Conservation (phyloP, 2,329 filamentous ascomycete genomes). For the Torrubiella hemipterigena region DNA sequence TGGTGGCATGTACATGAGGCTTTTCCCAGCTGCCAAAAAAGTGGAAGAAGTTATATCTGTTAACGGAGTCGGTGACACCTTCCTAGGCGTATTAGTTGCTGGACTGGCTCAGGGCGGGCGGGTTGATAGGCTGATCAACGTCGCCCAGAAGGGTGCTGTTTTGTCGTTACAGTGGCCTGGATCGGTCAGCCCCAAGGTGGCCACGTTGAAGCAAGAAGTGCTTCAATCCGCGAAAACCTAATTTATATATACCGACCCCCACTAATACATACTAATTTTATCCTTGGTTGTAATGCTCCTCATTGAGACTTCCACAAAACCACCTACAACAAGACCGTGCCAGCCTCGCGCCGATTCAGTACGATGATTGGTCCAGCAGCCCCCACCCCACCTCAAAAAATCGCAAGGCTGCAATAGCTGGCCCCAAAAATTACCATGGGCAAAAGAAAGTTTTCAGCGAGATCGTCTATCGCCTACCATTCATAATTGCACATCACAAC, state of each 20-base stretch:
- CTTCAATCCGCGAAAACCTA: slow-evolving; percentile 9
- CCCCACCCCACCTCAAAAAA: no score
- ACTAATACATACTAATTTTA: no score
- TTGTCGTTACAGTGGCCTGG: slow-evolving; percentile 65
- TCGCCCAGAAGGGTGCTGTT: slow-evolving; percentile 73
- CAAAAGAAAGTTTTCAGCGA: no score
- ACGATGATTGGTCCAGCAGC: no score
- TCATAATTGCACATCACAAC: no score
- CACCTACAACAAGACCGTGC: no score
- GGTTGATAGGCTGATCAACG: slow-evolving; percentile 52
- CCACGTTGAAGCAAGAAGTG: slow-evolving; percentile 29
- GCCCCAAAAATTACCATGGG: no score
- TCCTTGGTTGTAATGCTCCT: no score
- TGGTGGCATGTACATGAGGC: slow-evolving; percentile 72
- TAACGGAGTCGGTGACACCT: slow-evolving; percentile 90
- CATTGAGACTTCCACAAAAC: no score
- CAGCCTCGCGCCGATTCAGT: no score
- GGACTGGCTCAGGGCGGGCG: slow-evolving; percentile 52
- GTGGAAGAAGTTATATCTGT: slow-evolving; percentile 72
- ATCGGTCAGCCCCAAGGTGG: slow-evolving; percentile 53
- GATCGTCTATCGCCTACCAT: no score
- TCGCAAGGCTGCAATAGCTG: no score
- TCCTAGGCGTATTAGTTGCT: slow-evolving; percentile 74
- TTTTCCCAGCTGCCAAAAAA: slow-evolving; percentile 54
- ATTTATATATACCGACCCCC: not conserved